Evolutionary conservation across 768 basidiomycete species (phyloP).

Genomic region (Russula griseocarnosa): DNA sequence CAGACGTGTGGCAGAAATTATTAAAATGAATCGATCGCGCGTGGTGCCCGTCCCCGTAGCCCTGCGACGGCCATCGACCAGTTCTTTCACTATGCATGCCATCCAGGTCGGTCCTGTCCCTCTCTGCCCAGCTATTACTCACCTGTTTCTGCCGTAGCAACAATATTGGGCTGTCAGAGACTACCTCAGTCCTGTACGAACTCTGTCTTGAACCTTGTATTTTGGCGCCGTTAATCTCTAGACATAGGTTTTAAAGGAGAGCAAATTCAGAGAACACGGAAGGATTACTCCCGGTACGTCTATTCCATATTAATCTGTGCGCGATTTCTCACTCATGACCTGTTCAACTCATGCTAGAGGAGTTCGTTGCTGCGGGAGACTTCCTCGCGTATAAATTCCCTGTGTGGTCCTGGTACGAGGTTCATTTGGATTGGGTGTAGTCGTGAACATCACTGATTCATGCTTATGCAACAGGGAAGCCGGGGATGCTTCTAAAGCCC

Average conservation of each 20-base stretch:
- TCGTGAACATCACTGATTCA: slow-evolving; percentile 7
- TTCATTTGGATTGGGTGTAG: slow-evolving; percentile 15
- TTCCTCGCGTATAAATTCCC: slow-evolving; percentile 98
- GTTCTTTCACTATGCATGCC: slow-evolving; percentile 42
- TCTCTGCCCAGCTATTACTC: not conserved
- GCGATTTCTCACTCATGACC: slow-evolving; percentile 27
- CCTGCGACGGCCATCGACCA: slow-evolving; percentile 20
- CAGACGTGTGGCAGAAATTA: slow-evolving; percentile 24
- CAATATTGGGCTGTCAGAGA: slow-evolving; percentile 93
- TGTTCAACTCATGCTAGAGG: slow-evolving; percentile 55
- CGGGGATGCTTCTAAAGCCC: slow-evolving; percentile 77
- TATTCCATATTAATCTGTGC: slow-evolving; percentile 13
- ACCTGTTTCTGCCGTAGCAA: slow-evolving; percentile 45
- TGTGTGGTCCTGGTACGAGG: slow-evolving; percentile 88
- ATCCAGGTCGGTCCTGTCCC: slow-evolving; percentile 40
- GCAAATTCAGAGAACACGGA: slow-evolving; percentile 98
- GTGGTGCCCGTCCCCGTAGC: slow-evolving; percentile 5
- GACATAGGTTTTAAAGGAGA: slow-evolving; percentile 86
- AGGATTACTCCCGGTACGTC: slow-evolving; percentile 85
- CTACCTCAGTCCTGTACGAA: slow-evolving; percentile 82
- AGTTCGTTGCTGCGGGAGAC: slow-evolving; percentile 97
- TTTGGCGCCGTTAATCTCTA: slow-evolving; percentile 35
- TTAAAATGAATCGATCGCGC: slow-evolving; percentile 30
- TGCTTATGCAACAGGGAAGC: slow-evolving; percentile 66
- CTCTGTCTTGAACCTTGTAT: slow-evolving; percentile 25